These are phyloP conservation scores for Cryomyces minteri DNA, from an alignment of 495 filamentous ascomycete species.

Conservation along the genomic window DNA sequence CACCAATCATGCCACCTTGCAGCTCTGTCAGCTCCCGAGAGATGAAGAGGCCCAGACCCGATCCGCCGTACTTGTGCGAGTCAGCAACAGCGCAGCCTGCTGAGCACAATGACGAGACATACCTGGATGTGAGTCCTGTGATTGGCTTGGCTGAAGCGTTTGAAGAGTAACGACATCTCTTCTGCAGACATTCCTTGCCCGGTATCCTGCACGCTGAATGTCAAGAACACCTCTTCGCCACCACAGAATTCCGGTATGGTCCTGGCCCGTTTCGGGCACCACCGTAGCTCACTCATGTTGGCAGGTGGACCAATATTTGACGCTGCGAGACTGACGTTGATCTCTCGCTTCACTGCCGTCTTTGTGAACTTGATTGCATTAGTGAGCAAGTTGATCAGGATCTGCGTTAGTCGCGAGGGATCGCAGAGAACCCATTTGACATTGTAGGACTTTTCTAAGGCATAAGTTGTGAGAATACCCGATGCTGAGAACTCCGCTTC, in stretches of 20 bases:
- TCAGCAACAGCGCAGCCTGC: no score
- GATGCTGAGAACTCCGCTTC: slow-evolving; percentile 49
- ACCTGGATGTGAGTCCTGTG: slow-evolving; percentile 10
- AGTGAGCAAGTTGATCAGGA: slow-evolving; percentile 49
- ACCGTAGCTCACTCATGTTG: not conserved
- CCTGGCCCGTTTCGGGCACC: not conserved
- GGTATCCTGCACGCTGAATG: slow-evolving; percentile 7
- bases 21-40: slow-evolving; percentile 6
- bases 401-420: slow-evolving; percentile 36
- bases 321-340: slow-evolving; percentile 4
- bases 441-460: slow-evolving; percentile 35
- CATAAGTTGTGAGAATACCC: slow-evolving; percentile 43
- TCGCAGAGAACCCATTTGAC: slow-evolving; percentile 55
- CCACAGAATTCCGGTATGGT: slow-evolving; percentile 5
- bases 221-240: slow-evolving; percentile 6
- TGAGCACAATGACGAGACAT: no score
- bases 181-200: slow-evolving; percentile 6
- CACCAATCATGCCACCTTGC: slow-evolving; percentile 9
- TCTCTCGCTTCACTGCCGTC: not conserved
- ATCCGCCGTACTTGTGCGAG: slow-evolving; percentile 4
- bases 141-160: slow-evolving; percentile 10
- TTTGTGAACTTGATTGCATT: slow-evolving; percentile 68
- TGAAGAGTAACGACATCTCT: slow-evolving; percentile 10
- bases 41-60: slow-evolving; percentile 9
- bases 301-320: not conserved